These are phyloP conservation scores for Podosphaera aphanis DNA, from an alignment of 2,329 filamentous ascomycete genomes.

Conservation along the genomic window DNA sequence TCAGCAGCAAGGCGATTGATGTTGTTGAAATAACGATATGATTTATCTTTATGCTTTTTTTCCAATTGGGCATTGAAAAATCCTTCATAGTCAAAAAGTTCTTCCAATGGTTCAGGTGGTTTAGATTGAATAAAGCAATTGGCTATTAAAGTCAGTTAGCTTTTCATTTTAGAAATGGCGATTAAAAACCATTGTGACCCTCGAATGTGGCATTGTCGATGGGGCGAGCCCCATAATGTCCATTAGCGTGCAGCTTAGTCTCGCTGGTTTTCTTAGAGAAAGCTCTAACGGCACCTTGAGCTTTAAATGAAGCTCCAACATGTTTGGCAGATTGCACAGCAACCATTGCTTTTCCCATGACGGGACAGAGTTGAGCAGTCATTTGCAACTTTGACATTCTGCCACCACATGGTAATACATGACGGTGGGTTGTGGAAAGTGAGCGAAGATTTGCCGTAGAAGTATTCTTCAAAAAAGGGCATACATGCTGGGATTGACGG, in stretches of 20 bases:
- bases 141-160: not conserved
- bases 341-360: slow-evolving; percentile 90
- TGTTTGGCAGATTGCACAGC: slow-evolving; percentile 52
- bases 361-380: slow-evolving; percentile 79
- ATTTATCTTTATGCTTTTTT: slow-evolving; percentile 99
- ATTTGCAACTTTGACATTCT: slow-evolving; percentile 95
- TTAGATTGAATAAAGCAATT: slow-evolving; percentile 6
- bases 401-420: slow-evolving; percentile 52
- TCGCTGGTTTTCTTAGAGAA: slow-evolving; percentile 31
- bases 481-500: slow-evolving; percentile 88
- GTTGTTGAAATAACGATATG: slow-evolving; percentile 99
- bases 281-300: slow-evolving; percentile 26
- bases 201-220: slow-evolving; percentile 34
- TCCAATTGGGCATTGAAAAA: slow-evolving; percentile 80
- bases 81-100: slow-evolving; percentile 67
- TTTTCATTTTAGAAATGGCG: not conserved
- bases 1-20: slow-evolving; percentile 96
- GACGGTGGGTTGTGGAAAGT: slow-evolving; percentile 45
- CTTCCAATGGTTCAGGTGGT: slow-evolving; percentile 7
- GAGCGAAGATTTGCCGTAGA: slow-evolving; percentile 78
- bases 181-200: slow-evolving; percentile 26
- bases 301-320: slow-evolving; percentile 18
- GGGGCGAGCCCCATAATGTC: slow-evolving; percentile 52
- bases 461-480: slow-evolving; percentile 88
- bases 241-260: slow-evolving; percentile 62